Conservation (phyloP, 495 filamentous ascomycete genomes). For the Neurospora sp. region DNA sequence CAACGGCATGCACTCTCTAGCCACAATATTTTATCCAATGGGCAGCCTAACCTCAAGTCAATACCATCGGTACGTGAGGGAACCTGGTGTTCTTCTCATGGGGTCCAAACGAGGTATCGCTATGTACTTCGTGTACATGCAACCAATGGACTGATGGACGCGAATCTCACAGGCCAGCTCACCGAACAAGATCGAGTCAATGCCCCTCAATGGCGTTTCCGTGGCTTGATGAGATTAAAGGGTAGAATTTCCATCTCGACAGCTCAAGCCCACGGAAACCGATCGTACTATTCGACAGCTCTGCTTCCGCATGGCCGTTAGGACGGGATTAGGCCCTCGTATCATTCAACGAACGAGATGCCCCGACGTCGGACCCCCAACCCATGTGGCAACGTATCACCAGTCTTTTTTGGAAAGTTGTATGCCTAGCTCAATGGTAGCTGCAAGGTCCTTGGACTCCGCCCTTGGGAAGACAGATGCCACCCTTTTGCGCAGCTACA, state of each 20-base stretch:
- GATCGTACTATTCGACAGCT: neutral
- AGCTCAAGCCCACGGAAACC: neutral
- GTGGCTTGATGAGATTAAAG: neutral
- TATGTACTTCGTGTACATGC: neutral
- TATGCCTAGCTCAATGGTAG: neutral
- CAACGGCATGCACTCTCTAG: neutral
- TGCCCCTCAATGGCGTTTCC: neutral
- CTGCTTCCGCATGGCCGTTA: neutral
- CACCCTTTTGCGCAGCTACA: neutral
- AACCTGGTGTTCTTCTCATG: neutral
- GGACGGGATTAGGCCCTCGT: neutral
- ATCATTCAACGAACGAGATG: neutral
- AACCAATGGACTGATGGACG: neutral
- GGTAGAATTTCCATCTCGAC: neutral
- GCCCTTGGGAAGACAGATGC: neutral
- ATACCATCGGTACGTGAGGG: neutral
- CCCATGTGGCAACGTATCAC: neutral
- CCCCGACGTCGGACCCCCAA: neutral
- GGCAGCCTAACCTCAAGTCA: neutral
- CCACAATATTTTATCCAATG: neutral
- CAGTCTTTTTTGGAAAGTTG: neutral
- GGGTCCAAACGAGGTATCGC: neutral
- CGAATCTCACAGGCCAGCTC: neutral
- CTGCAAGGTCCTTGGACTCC: neutral
- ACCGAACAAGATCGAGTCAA: neutral